Base-by-base conservation (phyloP, 805 yeast genomes). In the Scheffersomyces lignosus region DNA sequence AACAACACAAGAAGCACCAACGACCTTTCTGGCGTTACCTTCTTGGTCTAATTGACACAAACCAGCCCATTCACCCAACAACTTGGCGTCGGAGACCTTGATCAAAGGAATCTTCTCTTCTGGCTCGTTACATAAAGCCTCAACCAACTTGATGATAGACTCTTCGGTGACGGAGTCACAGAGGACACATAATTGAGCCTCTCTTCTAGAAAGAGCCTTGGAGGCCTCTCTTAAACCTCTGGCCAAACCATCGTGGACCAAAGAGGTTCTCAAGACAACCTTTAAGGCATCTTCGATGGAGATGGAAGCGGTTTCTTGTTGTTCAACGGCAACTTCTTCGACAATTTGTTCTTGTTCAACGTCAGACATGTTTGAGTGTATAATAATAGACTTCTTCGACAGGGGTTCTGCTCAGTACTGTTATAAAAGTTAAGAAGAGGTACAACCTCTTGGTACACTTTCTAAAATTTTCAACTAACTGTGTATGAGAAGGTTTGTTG, bases 41-140 rank as follows among this genome's bases (percentile, higher is more conserved):
- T 93, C 98, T 79, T 96, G 88, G 95, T 93, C 98, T 66, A 91
- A 83, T 78, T 89, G 88, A 81, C 96, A 93, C 62, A 93, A 81
- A 86, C 99, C 99, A 67, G 98, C 98, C 99, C 99, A 93, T 82
- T 93, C 98, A 83, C 99, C 99, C 71, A 93, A 83, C 80, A 88
- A 87, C 85, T 93, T 93, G 70, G 98, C 96, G 71, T 93, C 99
- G 62, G 98, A 87, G 62, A 93, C 98, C 86, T 93, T 93, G 85
- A 93, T 86, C 75, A 93, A 81, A 64, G 99, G 98, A 60, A 91
- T 88, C 79, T 87, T 87, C 75, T 83, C 80, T 70, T 87, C 96
- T 67, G 95, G 88, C 77, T 88, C 96, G 81, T 90, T 87, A 81
- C 98, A 91, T 69, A 93, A 84, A 78, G 97, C 98, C 85, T 93